These are phyloP conservation scores for Termitomyces sp. DNA, from an alignment of 768 basidiomycete genomes.

Conservation along the genomic window DNA sequence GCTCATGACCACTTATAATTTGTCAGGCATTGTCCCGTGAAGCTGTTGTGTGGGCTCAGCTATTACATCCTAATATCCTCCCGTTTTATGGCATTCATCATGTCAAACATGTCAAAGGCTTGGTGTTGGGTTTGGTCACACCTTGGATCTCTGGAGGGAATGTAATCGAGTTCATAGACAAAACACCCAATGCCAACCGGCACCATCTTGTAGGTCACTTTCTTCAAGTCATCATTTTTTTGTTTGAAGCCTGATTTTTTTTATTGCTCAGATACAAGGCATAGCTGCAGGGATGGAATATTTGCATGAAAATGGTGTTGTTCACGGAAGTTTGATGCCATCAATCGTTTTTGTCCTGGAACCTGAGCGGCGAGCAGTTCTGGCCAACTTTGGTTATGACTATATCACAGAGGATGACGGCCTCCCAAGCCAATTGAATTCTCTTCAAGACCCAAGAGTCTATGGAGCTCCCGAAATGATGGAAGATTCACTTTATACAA, in stretches of 20 bases:
- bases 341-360: constrained; percentile 42
- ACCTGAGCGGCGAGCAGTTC: constrained; percentile 31
- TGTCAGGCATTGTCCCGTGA: too few species aligned
- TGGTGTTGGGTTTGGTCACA: constrained; percentile 24
- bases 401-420: constrained; percentile 15
- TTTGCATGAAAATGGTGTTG: constrained; percentile 26
- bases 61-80: too few species aligned
- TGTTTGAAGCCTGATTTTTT: constrained; percentile 8
- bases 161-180: constrained; percentile 17
- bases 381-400: constrained; percentile 46
- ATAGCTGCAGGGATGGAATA: constrained; percentile 26
- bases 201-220: not conserved
- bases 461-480: not conserved
- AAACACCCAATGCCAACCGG: constrained; percentile 12
- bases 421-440: not conserved
- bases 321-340: constrained; percentile 42
- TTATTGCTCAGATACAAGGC: constrained; percentile 19
- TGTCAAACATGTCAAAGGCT: too few species aligned
- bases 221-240: not conserved
- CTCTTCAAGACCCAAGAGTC: too few species aligned
- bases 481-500: not conserved
- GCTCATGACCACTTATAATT: too few species aligned
- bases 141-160: constrained; percentile 33
- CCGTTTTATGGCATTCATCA: too few species aligned
- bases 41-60: too few species aligned